These are phyloP conservation scores for Jackrogersella minutella DNA, from an alignment of 495 filamentous ascomycete species.

Conservation along the genomic window DNA sequence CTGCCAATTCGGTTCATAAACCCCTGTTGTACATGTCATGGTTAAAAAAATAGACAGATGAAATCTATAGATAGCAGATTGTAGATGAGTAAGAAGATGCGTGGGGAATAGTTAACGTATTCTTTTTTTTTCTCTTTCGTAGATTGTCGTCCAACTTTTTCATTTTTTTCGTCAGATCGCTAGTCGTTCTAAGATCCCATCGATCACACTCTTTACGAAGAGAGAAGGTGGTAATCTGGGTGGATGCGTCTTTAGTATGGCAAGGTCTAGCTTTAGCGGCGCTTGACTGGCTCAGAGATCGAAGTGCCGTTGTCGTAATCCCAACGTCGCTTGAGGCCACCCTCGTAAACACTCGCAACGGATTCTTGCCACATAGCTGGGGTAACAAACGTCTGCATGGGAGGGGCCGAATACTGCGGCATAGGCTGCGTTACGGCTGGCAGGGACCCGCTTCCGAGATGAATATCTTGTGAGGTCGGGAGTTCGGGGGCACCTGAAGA, in stretches of 20 bases:
- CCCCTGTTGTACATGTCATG: constrained; percentile 36
- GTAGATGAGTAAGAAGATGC: constrained; percentile 10
- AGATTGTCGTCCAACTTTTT: neutral
- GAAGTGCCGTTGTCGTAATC: constrained; percentile 56
- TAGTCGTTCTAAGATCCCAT: constrained; percentile 13
- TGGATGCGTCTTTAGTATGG: constrained; percentile 18
- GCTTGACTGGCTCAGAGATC: constrained; percentile 41
- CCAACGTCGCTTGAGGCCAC: constrained; percentile 80
- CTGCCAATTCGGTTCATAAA: constrained; percentile 15
- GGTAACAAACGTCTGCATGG: constrained; percentile 74
- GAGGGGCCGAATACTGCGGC: constrained; percentile 63
- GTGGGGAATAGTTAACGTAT: constrained; percentile 11
- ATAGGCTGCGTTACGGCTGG: constrained; percentile 63
- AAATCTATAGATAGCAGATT: constrained; percentile 33
- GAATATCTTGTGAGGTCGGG: constrained; percentile 59
- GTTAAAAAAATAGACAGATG: constrained; percentile 30
- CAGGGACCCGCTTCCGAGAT: constrained; percentile 57
- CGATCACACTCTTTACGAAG: constrained; percentile 22
- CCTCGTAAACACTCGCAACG: constrained; percentile 88
- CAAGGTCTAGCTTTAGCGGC: constrained; percentile 27
- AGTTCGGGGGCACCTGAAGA: constrained; percentile 60
- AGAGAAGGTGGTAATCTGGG: constrained; percentile 39
- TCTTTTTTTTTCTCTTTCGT: too few relatives aligned
- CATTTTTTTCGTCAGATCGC: neutral
- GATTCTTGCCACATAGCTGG: constrained; percentile 97